phyloP scores from a whole-genome alignment of 257 asterid genomes.

The Paulownia fortunei region DNA sequence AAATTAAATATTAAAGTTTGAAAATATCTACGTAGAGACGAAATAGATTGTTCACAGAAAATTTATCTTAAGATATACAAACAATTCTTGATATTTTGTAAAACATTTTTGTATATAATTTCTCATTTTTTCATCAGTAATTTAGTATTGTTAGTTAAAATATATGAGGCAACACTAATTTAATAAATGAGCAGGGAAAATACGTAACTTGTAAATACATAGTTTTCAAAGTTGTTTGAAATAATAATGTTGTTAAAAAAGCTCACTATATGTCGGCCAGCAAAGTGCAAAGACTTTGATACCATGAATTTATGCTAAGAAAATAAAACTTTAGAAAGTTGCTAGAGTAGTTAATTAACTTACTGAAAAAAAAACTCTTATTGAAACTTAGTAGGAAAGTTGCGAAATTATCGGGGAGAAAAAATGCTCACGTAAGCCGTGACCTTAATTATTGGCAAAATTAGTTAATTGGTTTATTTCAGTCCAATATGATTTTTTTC shows the following conservation, averaged over 20 bases:
- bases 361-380: not conserved
- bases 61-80: too few species aligned
- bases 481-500: too few species aligned
- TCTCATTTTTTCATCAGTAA: too few species aligned
- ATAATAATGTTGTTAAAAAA: not conserved
- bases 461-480: not conserved
- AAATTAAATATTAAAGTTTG: too few species aligned
- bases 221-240: too few species aligned
- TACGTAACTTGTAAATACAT: too few species aligned
- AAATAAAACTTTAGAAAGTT: not conserved
- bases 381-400: not conserved
- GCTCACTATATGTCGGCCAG: slow-evolving; percentile 35
- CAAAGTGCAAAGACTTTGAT: not conserved
- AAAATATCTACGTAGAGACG: not conserved
- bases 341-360: too few species aligned
- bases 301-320: not conserved
- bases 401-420: not conserved
- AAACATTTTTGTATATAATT: too few species aligned
- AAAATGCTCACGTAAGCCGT: slow-evolving; percentile 5
- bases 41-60: too few species aligned
- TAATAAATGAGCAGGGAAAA: not conserved
- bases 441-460: slow-evolving; percentile 20
- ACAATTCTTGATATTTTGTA: too few species aligned
- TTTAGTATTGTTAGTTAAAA: too few species aligned
- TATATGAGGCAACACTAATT: not conserved